These are phyloP conservation scores for Coelastrella sp. DNA, from an alignment of 139 green algal genomes.

Conservation along the genomic window DNA sequence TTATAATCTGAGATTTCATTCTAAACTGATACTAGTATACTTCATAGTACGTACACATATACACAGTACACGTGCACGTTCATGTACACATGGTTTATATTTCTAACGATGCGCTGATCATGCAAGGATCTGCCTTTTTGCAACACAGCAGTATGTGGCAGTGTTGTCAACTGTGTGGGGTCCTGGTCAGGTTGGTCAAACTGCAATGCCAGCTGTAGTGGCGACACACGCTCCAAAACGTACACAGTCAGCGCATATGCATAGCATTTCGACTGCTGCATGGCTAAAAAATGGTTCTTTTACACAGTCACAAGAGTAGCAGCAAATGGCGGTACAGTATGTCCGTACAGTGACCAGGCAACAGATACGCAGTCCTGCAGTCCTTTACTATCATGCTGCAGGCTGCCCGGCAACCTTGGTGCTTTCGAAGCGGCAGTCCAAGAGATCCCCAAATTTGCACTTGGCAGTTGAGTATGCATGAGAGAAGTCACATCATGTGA, in stretches of 20 bases:
- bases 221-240: too few relatives aligned
- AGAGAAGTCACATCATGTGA: too few relatives aligned
- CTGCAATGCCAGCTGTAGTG: too few relatives aligned
- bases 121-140: too few relatives aligned
- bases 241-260: not conserved
- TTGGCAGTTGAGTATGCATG: conserved; percentile 18
- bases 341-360: not conserved
- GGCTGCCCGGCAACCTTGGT: not conserved
- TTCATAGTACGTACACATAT: too few relatives aligned
- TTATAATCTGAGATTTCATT: too few relatives aligned
- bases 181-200: not conserved
- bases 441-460: conserved; percentile 38
- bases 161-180: not conserved
- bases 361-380: not conserved
- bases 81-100: too few relatives aligned
- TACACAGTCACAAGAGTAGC: not conserved
- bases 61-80: too few relatives aligned
- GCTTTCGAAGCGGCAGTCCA: conserved; percentile 44
- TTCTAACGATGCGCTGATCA: too few relatives aligned
- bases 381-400: not conserved
- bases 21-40: too few relatives aligned
- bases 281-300: not conserved
- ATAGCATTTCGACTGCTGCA: not conserved
- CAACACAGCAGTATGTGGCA: too few relatives aligned
- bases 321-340: too few relatives aligned